These are phyloP conservation scores for Astrothelium subdiscretum DNA, from an alignment of 495 filamentous ascomycete genomes.

Conservation along the genomic window DNA sequence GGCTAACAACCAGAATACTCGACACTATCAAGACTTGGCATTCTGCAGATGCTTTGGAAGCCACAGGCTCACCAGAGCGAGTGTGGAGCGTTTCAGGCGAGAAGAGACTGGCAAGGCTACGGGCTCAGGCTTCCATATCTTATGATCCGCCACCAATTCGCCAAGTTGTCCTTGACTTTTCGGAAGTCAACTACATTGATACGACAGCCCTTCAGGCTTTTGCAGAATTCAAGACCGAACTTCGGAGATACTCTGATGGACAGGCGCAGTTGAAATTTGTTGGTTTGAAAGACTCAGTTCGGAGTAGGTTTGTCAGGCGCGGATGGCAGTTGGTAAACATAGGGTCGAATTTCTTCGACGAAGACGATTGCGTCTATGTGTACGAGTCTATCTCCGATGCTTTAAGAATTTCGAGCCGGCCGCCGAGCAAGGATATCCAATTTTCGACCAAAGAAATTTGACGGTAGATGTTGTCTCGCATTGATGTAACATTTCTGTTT, in stretches of 20 bases:
- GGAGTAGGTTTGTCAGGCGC: not conserved
- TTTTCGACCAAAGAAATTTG: not conserved
- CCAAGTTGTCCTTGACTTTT: constrained; percentile 14
- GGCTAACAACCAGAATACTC: constrained; percentile 28
- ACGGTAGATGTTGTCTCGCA: too few relatives aligned
- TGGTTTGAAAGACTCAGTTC: constrained; percentile 4
- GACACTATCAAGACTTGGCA: constrained; percentile 32
- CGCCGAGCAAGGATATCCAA: not conserved
- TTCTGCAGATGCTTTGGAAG: constrained; percentile 22
- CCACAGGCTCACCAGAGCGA: constrained; percentile 27
- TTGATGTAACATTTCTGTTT: too few relatives aligned
- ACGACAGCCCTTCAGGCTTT: constrained; percentile 6
- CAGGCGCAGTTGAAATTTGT: constrained; percentile 9
- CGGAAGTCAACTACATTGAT: constrained; percentile 12
- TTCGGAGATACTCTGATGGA: constrained; percentile 8
- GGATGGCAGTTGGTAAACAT: not conserved
- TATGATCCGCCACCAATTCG: constrained; percentile 10
- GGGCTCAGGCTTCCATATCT: constrained; percentile 9
- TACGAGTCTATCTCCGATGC: not conserved
- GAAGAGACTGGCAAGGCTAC: constrained; percentile 23
- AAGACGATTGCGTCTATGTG: not conserved
- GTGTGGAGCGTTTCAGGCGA: constrained; percentile 37
- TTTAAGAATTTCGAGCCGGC: not conserved
- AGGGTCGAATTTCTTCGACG: not conserved
- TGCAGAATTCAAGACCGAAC: constrained; percentile 5